Evolutionary conservation across 2,329 filamentous ascomycete genomes (phyloP), one percentile per base, ranked within the genome.

Genomic region (Sclerotinia spermophila): DNA sequence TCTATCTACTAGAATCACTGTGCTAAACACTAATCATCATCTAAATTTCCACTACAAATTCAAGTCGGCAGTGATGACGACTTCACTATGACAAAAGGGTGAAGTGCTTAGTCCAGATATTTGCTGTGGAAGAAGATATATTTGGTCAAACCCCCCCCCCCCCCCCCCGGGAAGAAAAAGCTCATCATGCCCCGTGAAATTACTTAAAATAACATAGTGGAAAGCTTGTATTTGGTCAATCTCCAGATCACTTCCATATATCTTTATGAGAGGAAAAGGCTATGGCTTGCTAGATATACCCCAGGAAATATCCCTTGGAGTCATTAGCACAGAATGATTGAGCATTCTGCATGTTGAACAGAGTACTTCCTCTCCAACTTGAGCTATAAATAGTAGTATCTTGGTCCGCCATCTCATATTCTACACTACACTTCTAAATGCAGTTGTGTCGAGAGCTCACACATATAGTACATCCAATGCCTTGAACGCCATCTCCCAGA

Each of bases 401-500:
- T 51, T 53, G 58, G 35, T 53, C 44, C n/a, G 33, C 58, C 44
- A 69, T 61, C 56, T 51, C 33, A 53, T 48, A 30, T 40, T 64
- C 67, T 45, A 64, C 58, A 44, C 67, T 45, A 64, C 58, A 44
- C 66, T 24, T 68, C 66, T 61, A 68, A 24, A 61, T 68, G 66
- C 58, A 69, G 58, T 64, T 61, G 11, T 30, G 24, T 69, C 44
- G 67, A 64, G 67, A 62, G 44, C 67, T 69, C 58, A 69, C 48
- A 59, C 35, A 64, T 69, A 69, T 64, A 69, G 44, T 69, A 69
- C 67, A 69, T 62, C 68, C 21, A 59, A 70, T 71, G 42, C 61
- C 70, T 68, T 66, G 45, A 71, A 71, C 70, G 70, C 70, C 70
- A 61, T 69, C 67, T 67, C 67, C 66, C 67, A 58, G 48, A 53